phyloP scores from a whole-genome alignment of 2,329 filamentous ascomycete species.

The Metarhizium robertsii region DNA sequence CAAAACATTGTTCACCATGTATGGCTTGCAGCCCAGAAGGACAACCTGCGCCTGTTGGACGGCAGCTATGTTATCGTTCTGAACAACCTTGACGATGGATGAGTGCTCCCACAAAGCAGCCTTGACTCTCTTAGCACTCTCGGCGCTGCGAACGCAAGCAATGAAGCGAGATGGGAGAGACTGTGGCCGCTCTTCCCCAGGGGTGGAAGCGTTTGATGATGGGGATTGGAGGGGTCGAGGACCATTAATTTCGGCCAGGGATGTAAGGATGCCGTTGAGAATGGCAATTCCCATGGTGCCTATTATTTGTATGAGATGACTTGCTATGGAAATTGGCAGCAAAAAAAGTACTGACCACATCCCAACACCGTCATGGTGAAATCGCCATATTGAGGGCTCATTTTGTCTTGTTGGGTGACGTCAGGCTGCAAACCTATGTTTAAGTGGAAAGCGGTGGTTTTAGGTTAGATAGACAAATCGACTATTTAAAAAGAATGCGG shows the following conservation, averaged over 20 bases:
- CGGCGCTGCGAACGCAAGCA: conserved; percentile 65
- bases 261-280: conserved; percentile 67
- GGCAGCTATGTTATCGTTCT: conserved; percentile 62
- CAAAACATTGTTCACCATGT: conserved; percentile 62
- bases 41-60: conserved; percentile 62
- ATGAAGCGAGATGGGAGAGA: conserved; percentile 67
- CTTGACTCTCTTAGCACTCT: conserved; percentile 60
- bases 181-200: conserved; percentile 38
- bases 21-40: conserved; percentile 73
- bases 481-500: neutral
- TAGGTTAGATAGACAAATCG: neutral
- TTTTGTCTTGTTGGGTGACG: neutral
- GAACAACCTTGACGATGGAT: conserved; percentile 53
- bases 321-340: neutral
- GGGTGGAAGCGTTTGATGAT: conserved; percentile 32
- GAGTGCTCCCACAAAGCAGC: conserved; percentile 55
- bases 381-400: conserved; percentile 26
- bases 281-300: conserved; percentile 83
- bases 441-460: neutral
- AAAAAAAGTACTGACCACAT: conserved; percentile 51
- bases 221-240: conserved; percentile 34
- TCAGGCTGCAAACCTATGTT: neutral
- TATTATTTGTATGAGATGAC: conserved; percentile 20
- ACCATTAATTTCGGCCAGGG: conserved; percentile 46
- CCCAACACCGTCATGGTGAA: conserved; percentile 74